Evolutionary conservation across 2,329 filamentous ascomycete genomes (phyloP), one percentile per base, ranked within the genome.

Genomic region (Xylaria sp.): DNA sequence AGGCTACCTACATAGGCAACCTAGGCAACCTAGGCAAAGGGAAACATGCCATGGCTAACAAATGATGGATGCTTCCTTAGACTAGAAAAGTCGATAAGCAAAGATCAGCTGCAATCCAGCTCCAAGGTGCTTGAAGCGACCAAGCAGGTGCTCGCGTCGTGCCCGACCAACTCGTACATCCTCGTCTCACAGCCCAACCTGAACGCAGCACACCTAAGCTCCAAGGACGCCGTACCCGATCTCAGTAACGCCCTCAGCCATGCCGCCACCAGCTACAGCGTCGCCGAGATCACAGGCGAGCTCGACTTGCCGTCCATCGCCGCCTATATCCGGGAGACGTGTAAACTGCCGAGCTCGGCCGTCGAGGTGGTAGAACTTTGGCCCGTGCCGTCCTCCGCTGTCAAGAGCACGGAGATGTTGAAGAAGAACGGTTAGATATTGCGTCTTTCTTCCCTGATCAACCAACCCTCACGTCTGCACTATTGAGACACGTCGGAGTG

Each of bases 131-230:
- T 85, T 53, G 74, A 79, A 23, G 78, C 81, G 11, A 81, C 83
- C 28, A 82, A 84, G 69, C 72, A 80, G n/a, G 77, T 89, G 59
- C 86, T 97, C 31, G 83, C 84, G 46, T 80, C 81, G 63, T 97
- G 93, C 80, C 90, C 91, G 2, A 93, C 92, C 23, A 86, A 89
- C 59, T 87, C 87, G 74, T 97, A 97, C 81, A 83, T 97, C 66
- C 79, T 97, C 72, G 87, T 97, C 69, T 88, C 89, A 36, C 93
- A 97, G 78, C 90, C 92, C 11, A 91, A 92, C 73, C 85, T 94
- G 65, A 89, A 90, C 73, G 87, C 89, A 71, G 87, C 85, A 70
- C 93, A 97, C 79, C 89, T 95, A 75, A 81, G 82, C 72, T 81
- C 83, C 67, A 76, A 74, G 77, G 81, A 80, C 77, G 69, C 72